Base-by-base conservation (phyloP, 192 early-diverging fungal species). In the Coemansia sp. region DNA sequence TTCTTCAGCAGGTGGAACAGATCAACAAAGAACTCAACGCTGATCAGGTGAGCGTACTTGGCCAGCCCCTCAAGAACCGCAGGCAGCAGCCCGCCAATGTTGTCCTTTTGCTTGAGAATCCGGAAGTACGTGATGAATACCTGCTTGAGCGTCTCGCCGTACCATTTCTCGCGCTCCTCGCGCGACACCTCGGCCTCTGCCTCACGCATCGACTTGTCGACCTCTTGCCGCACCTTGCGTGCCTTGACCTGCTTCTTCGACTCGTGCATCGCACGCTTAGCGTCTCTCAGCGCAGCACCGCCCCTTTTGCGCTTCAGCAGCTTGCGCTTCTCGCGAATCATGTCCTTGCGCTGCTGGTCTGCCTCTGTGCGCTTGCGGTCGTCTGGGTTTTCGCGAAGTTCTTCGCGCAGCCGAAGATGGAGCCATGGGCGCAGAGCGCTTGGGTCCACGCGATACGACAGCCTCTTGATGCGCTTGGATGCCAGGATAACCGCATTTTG, bases 91-190 rank as follows among this genome's bases (percentile, higher is more conserved):
- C 64, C 68, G 33, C 72, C 78, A 38, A 91, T 92, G 50, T 81
- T 83, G 19, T 87, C 84, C 40, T 86, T 82, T 38, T 91, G 88
- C 82, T 97, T 96, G 40, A 98, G 83, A 33, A 98, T 92, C 40
- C 95, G 85, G 82, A 98, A 97, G 70, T 97, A 97, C 6, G 90
- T 94, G 30, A 93, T 69, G 74, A 98, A 98, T 13, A 98, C 87
- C 40, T 91, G 83, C 79, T 97, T 96, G 22, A 98, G 81, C 1
- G 97, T 97, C 77, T 97, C 94, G 4, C 91, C 90, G 42, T 95
- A 92, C 85, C 90, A 82, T 55, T 88, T 86, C 52, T 89, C 79
- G 62, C 87, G 90, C 64, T 93, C 94, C 53, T 94, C 91, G 55
- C 87, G 85, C 59, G 89, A 86, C 20, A 92, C 89, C 19, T 87